Base-by-base conservation (phyloP, 2,329 filamentous ascomycete genomes). In the Fulvia fulva region DNA sequence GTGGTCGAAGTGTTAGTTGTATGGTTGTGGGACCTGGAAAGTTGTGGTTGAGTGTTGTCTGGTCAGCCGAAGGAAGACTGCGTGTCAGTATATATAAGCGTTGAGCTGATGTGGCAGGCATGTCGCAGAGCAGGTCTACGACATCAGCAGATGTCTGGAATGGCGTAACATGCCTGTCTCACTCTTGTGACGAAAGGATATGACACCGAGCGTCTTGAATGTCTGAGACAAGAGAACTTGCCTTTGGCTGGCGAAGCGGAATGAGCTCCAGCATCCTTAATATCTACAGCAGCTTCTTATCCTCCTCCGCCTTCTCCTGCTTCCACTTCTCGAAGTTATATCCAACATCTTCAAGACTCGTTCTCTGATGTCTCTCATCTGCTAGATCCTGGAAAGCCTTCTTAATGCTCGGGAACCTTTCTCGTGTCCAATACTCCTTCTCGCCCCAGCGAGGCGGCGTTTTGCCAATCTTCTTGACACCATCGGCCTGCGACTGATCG, bases 401-500 rank as follows among this genome's bases (percentile, higher is more conserved):
- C 73, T 90, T 89, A 34, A 92, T 89, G 12, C 85, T 79, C 0
- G 82, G 79, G 65, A 88, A 89, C 3, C 85, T 79, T 57, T 82
- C 80, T 19, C 92, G 80, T 68, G 88, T 81, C 90, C 90, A 95
- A 53, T 85, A 83, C 65, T 88, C 77, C 73, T 85, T 83, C 49
- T 85, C 82, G 8, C 82, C 81, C 91, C 92, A 97, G 25, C 76
- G 76, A 2, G 87, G 87, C 26, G 90, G 87, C 63, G 81, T 46
- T 72, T 91, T 93, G 1, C 87, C 87, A 14, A 50, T 21, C 14
- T 50, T 25, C 1, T 22, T 16, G 21, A 32, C 51, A 14, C 16
- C 28, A 8, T 41, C 23, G 4, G 45, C 51, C 14, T 22, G n/a
- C 1, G 56, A n/a, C 26, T 28, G 34, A 1, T 73, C 70, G 28